Percentiles rank a stretch among this genome's conserved stretches.
phyloP scores from a whole-genome alignment of 352 stramenopile genomes.

The Pythium folliculosum region DNA sequence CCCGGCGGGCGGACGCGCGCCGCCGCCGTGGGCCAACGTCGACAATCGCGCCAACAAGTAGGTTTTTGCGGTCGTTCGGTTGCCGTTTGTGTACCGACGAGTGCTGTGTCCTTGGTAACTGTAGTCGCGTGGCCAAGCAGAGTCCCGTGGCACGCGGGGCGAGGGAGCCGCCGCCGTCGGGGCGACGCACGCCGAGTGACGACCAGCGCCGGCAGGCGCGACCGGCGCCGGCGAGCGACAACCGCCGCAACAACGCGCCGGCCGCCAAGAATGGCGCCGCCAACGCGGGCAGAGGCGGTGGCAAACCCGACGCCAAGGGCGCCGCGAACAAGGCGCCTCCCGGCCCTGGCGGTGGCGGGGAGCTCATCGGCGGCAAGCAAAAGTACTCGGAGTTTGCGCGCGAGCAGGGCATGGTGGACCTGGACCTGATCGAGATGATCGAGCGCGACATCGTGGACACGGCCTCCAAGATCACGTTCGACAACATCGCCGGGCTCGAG shows the following conservation, averaged over 20 bases:
- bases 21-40: constrained; percentile 59
- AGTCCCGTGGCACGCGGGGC: constrained; percentile 23
- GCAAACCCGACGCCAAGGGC: constrained; percentile 29
- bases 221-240: constrained; percentile 30
- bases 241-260: constrained; percentile 26
- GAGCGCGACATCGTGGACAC: constrained; percentile 86
- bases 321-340: constrained; percentile 42
- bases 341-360: neutral
- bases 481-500: constrained; percentile 77
- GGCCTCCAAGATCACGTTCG: constrained; percentile 75
- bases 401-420: constrained; percentile 74
- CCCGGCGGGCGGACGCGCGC: constrained; percentile 33
- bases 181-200: constrained; percentile 56
- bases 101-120: no score
- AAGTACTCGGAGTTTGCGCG: constrained; percentile 82
- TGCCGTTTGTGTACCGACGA: constrained; percentile 11
- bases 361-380: constrained; percentile 53
- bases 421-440: constrained; percentile 87
- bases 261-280: constrained; percentile 21
- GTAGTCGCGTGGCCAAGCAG: constrained; percentile 43
- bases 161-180: constrained; percentile 33
- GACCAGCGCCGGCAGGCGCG: constrained; percentile 44
- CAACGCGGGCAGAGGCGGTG: constrained; percentile 29
- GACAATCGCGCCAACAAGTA: constrained; percentile 36
- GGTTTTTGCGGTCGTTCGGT: constrained; percentile 6